phyloP scores from a whole-genome alignment of 768 basidiomycete genomes.

The Lactifluus rugatus region DNA sequence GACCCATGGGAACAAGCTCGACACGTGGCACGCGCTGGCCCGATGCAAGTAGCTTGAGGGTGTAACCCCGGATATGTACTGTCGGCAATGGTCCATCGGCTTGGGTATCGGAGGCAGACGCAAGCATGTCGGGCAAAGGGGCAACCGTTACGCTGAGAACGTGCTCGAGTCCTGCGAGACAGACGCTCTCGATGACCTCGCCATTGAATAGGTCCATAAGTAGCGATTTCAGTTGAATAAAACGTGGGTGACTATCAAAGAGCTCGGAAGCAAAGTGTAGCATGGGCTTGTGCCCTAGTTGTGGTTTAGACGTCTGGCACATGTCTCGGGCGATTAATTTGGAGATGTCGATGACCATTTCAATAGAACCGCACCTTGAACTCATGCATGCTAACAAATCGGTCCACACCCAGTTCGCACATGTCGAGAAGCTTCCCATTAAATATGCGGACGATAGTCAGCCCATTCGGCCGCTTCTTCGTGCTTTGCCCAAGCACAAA shows the following conservation, averaged over 20 bases:
- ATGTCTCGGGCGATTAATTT: neutral
- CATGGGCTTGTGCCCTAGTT: constrained; percentile 81
- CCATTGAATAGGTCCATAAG: constrained; percentile 88
- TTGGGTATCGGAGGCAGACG: constrained; percentile 30
- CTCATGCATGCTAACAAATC: constrained; percentile 64
- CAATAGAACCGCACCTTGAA: constrained; percentile 59
- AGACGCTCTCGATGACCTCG: constrained; percentile 74
- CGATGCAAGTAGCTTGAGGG: constrained; percentile 59
- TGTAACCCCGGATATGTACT: constrained; percentile 85
- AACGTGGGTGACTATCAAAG: constrained; percentile 91
- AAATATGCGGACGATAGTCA: constrained; percentile 81
- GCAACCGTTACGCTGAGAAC: constrained; percentile 75
- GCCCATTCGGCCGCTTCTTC: constrained; percentile 86
- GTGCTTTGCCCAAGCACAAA: constrained; percentile 86
- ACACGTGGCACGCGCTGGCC: constrained; percentile 75
- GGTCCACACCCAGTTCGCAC: constrained; percentile 87
- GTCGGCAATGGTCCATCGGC: constrained; percentile 46
- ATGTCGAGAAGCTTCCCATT: constrained; percentile 84
- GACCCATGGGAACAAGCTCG: constrained; percentile 83
- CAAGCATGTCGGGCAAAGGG: constrained; percentile 50
- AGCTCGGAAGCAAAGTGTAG: constrained; percentile 95
- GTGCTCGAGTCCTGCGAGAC: constrained; percentile 75
- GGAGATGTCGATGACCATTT: neutral
- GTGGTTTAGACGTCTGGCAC: constrained; percentile 72
- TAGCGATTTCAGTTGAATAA: constrained; percentile 84